These are phyloP conservation scores for Capsella bursapastoris DNA, from an alignment of 345 rosid genomes.

Conservation along the genomic window DNA sequence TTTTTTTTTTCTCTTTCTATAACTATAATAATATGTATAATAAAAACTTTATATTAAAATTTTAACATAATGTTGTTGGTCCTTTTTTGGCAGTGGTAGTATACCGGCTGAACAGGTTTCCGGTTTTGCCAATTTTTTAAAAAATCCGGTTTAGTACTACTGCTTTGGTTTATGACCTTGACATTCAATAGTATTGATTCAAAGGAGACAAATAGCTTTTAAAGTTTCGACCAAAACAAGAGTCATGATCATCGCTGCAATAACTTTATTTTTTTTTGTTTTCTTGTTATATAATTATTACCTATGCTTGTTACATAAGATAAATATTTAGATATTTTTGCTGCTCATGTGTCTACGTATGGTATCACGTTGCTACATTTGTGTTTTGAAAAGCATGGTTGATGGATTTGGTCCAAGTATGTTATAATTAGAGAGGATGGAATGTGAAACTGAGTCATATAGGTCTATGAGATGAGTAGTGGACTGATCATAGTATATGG, in stretches of 20 bases:
- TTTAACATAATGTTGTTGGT: constrained; percentile 38
- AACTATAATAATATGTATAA: background rate
- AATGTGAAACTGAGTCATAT: no score
- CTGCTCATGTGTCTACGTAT: no score
- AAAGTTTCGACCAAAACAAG: background rate
- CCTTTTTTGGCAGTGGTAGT: constrained; percentile 39
- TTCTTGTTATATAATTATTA: no score
- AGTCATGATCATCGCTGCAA: background rate
- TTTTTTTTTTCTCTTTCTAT: constrained; percentile 33
- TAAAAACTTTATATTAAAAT: constrained; percentile 1
- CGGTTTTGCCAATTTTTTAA: background rate
- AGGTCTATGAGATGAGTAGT: no score
- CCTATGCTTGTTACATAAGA: background rate
- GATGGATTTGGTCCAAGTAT: no score
- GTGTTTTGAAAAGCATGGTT: no score
- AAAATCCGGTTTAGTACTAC: constrained; percentile 5
- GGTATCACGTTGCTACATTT: no score
- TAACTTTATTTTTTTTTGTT: no score
- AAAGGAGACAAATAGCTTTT: background rate
- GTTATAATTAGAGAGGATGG: no score
- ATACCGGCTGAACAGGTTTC: constrained; percentile 22
- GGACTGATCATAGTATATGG: no score
- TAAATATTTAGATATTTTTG: no score
- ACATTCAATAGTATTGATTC: no score
- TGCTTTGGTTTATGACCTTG: constrained; percentile 25